These are phyloP conservation scores for Magnolia changhungtana DNA, from an alignment of 164 flowering plant species.

Conservation along the genomic window DNA sequence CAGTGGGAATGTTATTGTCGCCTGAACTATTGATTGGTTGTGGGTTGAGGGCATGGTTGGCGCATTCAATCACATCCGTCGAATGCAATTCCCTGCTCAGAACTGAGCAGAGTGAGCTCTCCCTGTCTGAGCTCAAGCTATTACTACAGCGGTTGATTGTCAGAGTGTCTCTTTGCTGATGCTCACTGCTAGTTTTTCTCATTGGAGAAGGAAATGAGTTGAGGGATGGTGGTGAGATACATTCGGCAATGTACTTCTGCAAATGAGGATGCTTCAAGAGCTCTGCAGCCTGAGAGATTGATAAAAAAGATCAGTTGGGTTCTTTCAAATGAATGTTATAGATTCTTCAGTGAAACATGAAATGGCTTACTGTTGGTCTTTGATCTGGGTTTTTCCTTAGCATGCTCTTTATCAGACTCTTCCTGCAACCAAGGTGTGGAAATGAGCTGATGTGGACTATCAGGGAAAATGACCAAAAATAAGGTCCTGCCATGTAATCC, in stretches of 20 bases:
- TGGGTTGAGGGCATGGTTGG: not conserved
- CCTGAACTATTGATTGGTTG: slow-evolving; percentile 1
- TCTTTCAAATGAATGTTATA: not conserved
- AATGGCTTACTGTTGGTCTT: slow-evolving; percentile 58
- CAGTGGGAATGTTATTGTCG: not conserved
- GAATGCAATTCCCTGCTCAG: not conserved
- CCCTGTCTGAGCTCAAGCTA: slow-evolving; percentile 62
- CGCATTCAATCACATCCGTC: not conserved
- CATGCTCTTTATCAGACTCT: slow-evolving; percentile 61
- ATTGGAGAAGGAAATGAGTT: slow-evolving; percentile 33
- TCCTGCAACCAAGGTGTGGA: slow-evolving; percentile 29
- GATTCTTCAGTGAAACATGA: not conserved
- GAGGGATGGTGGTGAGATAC: slow-evolving; percentile 35
- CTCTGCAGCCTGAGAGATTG: slow-evolving; percentile 60
- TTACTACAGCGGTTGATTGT: slow-evolving; percentile 64
- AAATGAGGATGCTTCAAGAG: slow-evolving; percentile 67
- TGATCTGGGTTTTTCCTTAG: slow-evolving; percentile 66
- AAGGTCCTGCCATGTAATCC: not conserved
- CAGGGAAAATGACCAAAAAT: not conserved
- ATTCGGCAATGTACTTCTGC: slow-evolving; percentile 64
- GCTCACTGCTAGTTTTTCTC: slow-evolving; percentile 35
- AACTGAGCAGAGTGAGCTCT: slow-evolving; percentile 21
- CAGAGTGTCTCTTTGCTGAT: slow-evolving; percentile 14
- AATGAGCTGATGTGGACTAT: not conserved
- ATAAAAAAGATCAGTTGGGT: not conserved